Evolutionary conservation across 1,139 yeast species (phyloP).

Genomic region (Diutina siamensis): DNA sequence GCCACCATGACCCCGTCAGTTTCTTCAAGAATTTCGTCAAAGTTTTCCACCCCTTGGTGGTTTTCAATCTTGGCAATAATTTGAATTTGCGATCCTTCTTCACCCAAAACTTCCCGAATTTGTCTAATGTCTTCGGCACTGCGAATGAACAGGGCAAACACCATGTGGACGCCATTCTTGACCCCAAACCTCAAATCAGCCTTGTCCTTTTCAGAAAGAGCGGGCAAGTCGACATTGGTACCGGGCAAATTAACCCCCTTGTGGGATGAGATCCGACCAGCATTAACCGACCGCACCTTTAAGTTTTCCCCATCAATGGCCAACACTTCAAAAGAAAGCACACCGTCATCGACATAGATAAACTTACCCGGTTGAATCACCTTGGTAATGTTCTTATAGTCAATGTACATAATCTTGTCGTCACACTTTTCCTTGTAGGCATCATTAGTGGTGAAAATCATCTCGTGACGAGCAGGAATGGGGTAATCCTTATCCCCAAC

Average conservation of each 20-base stretch:
- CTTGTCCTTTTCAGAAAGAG: constrained; percentile 92
- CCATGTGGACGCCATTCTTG: constrained; percentile 93
- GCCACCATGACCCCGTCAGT: constrained; percentile 99
- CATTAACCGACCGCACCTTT: constrained; percentile 80
- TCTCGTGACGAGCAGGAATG: constrained; percentile 75
- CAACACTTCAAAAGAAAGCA: constrained; percentile 83
- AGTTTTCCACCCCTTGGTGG: constrained; percentile 99
- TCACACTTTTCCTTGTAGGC: constrained; percentile 60
- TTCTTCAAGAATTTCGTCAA: constrained; percentile 85
- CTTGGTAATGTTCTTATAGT: constrained; percentile 92
- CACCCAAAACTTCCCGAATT: constrained; percentile 91
- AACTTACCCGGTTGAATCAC: constrained; percentile 80
- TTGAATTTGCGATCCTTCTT: constrained; percentile 92
- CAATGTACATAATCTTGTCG: constrained; percentile 76
- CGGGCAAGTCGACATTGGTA: constrained; percentile 97
- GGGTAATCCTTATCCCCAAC: constrained; percentile 67
- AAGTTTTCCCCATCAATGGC: constrained; percentile 75
- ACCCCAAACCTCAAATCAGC: constrained; percentile 89
- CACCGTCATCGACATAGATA: constrained; percentile 97
- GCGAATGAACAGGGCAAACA: constrained; percentile 97
- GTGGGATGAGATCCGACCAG: constrained; percentile 92
- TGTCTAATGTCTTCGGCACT: constrained; percentile 80
- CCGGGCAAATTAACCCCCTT: constrained; percentile 99
- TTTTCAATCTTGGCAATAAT: constrained; percentile 96
- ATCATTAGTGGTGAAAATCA: constrained; percentile 89